Base-by-base conservation (phyloP, 129 eudicot species). In the Deinandra increscens region DNA sequence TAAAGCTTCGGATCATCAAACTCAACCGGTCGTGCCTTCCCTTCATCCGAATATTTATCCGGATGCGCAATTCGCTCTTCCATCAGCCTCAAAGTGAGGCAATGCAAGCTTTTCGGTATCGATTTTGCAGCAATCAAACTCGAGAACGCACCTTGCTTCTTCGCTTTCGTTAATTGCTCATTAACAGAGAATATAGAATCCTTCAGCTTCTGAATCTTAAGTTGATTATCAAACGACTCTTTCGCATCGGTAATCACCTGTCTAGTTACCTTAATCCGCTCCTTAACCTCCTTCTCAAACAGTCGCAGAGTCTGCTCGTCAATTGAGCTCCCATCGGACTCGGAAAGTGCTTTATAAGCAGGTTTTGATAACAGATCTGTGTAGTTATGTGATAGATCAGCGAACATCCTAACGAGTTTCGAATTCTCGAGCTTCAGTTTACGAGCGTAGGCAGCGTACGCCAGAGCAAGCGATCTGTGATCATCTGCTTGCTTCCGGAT, bases 61-160 rank as follows among this genome's bases (percentile, higher is more conserved):
- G 68, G 68, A 62, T 62, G 68, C 1, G 68, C 68, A 38, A 62
- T 62, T 41, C 68, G 8, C 68, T 62, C 68, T 62, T 62, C 68
- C 68, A 62, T 62, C 68, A 62, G 18, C 50, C 39, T 62, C 68
- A 62, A 36, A 18, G 68, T 18, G 18, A 62, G 23, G 19, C 68
- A 62, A 62, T 62, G 68, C 49, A 62, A 62, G 39, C 68, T 62
- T 19, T 62, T 62, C 0, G 68, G 68, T 62, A 62, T 62, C 4
- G 68, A 62, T 17, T 62, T 62, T 11, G 68, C 68, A 19, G 68
- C 68, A 62, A 62, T 62, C 49, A 62, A 62, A 18, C 50, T 62
- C 1, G 68, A 62, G 39, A 62, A 62, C 8, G 68, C 68, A 62
- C 68, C 68, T 62, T 62, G 68, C 10, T 62, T 62, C 8, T 62